Base-by-base conservation (phyloP, 2,329 filamentous ascomycete species). In the Apiospora hydei region DNA sequence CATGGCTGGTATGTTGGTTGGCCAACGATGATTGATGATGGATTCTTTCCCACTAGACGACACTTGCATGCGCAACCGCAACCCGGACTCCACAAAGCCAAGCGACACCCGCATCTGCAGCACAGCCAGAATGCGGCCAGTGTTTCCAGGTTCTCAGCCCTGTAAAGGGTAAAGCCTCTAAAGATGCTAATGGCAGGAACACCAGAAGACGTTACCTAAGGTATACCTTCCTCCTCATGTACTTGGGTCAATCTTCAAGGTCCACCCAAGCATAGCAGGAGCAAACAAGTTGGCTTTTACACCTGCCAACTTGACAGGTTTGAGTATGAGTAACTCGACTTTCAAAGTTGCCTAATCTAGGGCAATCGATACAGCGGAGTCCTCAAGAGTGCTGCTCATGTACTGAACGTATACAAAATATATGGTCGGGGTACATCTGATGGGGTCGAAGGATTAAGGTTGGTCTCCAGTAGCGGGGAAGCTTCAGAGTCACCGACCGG, bases 1-100 rank as follows among this genome's bases (percentile, higher is more conserved):
- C 30, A 7, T 34, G 51, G 14, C 3, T 41, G 53, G 53, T 14
- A 61, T 34, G 53, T 38, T 18, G 3, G 51, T 26, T 26, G 30
- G 34, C 30, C 30, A 61, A 61, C 53, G 13, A 13, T 38, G 53
- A 38, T 13, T 64, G 57, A 41, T 11, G 49, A 57, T 16, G 51
- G 24, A 57, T 57, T 61, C 53, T 18, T 18, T 38, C 34, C 7
- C 34, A 38, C 5, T 61, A 38, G 53, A 61, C 53, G 53, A 61
- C 16, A 61, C 26, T 57, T 57, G 51, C 53, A 38, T 34, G 30
- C 14, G 53, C 53, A 38, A 57, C 38, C 14, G 53, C 53, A n/a
- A 57, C 38, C 8, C 53, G 18, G 21, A 38, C 57, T 64, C 57
- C 57, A 64, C 30, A n/a, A 41, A 64, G 57, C 57, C 57, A 64